phyloP scores from a whole-genome alignment of 2,329 filamentous ascomycete genomes.

The Metarhizium robertsii region DNA sequence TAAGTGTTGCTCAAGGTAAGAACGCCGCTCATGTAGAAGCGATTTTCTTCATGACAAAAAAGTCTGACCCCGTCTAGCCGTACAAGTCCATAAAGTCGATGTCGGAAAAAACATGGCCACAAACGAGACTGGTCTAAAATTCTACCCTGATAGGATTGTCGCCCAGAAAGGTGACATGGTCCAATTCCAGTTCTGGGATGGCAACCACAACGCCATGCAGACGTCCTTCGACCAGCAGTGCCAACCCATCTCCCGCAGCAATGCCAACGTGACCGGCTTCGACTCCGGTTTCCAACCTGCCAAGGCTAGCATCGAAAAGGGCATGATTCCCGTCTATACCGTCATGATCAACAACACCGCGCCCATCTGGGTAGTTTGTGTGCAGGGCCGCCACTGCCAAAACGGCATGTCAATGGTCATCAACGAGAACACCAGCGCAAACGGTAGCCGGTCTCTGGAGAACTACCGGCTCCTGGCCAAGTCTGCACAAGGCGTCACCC shows the following conservation, averaged over 20 bases:
- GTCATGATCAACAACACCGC: conserved; percentile 58
- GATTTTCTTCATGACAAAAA: not conserved
- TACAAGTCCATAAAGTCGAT: conserved; percentile 52
- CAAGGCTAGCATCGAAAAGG: conserved; percentile 36
- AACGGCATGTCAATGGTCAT: conserved; percentile 67
- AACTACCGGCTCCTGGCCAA: conserved; percentile 35
- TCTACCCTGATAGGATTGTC: conserved; percentile 56
- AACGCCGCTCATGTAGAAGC: not conserved
- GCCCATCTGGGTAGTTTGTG: conserved; percentile 74
- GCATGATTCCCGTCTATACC: conserved; percentile 58
- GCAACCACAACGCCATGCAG: conserved; percentile 74
- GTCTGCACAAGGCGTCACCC: conserved; percentile 5
- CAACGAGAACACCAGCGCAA: conserved; percentile 53
- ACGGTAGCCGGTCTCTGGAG: conserved; percentile 40
- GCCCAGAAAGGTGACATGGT: conserved; percentile 55
- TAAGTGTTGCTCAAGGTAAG: conserved; percentile 38
- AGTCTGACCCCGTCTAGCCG: conserved; percentile 14
- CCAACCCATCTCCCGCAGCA: conserved; percentile 45
- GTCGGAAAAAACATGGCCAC: conserved; percentile 46
- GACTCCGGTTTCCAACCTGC: conserved; percentile 61
- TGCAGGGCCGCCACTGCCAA: conserved; percentile 65
- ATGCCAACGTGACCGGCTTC: conserved; percentile 47
- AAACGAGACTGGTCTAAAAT: conserved; percentile 42
- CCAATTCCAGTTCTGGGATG: conserved; percentile 56
- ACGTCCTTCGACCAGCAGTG: conserved; percentile 66